These are phyloP conservation scores for Aspergillus sparsus DNA, from an alignment of 495 filamentous ascomycete genomes.

Conservation along the genomic window DNA sequence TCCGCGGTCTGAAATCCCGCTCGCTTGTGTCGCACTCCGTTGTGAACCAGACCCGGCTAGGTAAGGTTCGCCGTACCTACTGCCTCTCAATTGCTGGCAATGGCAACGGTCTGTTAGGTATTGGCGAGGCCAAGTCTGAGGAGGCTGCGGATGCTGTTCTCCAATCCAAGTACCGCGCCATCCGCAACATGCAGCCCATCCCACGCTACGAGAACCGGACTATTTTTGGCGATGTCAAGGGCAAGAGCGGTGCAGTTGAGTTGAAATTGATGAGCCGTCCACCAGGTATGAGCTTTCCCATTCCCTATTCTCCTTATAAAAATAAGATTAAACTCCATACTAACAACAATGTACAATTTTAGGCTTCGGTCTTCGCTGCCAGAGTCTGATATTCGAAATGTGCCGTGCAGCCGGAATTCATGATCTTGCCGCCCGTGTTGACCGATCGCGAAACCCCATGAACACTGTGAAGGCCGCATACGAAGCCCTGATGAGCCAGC, in stretches of 20 bases:
- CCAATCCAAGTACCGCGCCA: conserved; percentile 73
- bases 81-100: conserved; percentile 79
- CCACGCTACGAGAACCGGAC: conserved; percentile 87
- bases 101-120: conserved; percentile 76
- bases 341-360: conserved; percentile 9
- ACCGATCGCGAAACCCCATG: conserved; percentile 85
- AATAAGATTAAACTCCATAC: conserved; percentile 15
- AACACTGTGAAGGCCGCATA: conserved; percentile 92
- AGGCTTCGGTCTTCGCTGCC: conserved; percentile 92
- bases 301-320: background rate
- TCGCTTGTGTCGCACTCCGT: conserved; percentile 70
- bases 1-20: conserved; percentile 60
- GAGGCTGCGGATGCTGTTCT: conserved; percentile 63
- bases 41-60: conserved; percentile 91
- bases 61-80: conserved; percentile 77
- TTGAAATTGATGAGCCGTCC: conserved; percentile 77
- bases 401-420: conserved; percentile 77
- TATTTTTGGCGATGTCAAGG: conserved; percentile 80
- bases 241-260: conserved; percentile 81
- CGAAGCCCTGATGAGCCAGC: conserved; percentile 78
- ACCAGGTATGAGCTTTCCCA: conserved; percentile 65
- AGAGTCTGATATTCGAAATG: conserved; percentile 91
- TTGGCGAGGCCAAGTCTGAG: conserved; percentile 84
- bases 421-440: conserved; percentile 79
- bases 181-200: conserved; percentile 84